Percentiles rank a stretch among this genome's conserved stretches.
Conservation (phyloP, 2,329 filamentous ascomycete genomes). For the Beauveria pseudobassiana region DNA sequence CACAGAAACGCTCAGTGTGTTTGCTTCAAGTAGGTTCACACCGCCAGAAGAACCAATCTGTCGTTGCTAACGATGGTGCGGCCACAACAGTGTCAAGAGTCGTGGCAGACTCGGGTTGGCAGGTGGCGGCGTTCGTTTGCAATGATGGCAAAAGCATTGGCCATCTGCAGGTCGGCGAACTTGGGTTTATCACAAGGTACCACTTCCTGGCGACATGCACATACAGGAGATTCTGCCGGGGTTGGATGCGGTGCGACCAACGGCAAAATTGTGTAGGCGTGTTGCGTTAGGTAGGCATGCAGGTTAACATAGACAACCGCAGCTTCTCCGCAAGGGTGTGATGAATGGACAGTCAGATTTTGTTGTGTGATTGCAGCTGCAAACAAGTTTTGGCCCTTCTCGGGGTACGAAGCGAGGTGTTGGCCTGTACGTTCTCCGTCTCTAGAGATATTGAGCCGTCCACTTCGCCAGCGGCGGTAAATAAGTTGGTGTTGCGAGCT, state of each 20-base stretch:
- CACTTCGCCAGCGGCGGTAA: neutral
- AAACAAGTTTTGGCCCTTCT: neutral
- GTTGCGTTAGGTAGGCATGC: neutral
- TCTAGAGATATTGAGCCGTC: neutral
- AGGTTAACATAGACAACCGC: neutral
- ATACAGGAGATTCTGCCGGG: neutral
- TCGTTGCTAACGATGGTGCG: no score
- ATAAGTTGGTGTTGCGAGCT: no score
- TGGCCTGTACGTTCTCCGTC: neutral
- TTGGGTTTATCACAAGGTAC: neutral
- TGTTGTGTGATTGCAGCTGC: neutral
- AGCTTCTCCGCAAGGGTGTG: neutral
- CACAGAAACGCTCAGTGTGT: no score
- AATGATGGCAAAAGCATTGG: neutral
- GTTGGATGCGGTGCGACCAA: neutral
- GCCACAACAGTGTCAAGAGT: no score
- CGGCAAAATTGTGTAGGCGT: neutral
- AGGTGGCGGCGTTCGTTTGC: no score
- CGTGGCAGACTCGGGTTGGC: no score
- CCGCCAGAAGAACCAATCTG: no score
- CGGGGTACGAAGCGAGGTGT: neutral
- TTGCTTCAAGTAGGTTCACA: no score
- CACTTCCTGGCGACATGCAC: neutral
- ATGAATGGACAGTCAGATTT: neutral
- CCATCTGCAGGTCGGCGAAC: neutral